A percentile compares a stretch with the other conserved stretches of the same genome.
phyloP scores from a whole-genome alignment of 805 yeast genomes.

The Metschnikowia kofuensis region DNA sequence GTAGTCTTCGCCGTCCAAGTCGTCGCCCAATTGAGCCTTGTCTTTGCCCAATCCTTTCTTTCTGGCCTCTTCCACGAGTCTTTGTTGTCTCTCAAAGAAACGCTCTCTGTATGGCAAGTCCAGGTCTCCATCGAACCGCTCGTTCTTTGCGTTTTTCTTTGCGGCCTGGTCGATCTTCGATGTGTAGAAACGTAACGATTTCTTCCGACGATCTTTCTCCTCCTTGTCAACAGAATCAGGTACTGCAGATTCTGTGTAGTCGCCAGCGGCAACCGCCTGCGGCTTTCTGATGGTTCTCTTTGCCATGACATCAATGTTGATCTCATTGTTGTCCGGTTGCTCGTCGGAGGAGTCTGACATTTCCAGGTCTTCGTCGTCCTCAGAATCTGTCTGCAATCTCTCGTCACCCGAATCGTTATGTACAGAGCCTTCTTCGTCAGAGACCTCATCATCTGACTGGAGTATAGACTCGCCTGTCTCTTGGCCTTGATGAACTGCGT shows the following conservation, averaged over 20 bases:
- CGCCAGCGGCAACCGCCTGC: slow-evolving; percentile 30
- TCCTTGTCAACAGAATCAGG: slow-evolving; percentile 82
- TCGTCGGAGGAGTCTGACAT: slow-evolving; percentile 20
- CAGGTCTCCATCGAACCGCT: slow-evolving; percentile 71
- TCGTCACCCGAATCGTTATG: slow-evolving; percentile 10
- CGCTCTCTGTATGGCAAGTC: slow-evolving; percentile 93
- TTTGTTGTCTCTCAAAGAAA: slow-evolving; percentile 82
- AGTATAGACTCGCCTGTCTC: neutral
- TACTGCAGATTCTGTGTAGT: slow-evolving; percentile 60
- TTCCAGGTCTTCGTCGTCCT: slow-evolving; percentile 12
- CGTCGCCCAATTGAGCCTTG: slow-evolving; percentile 53
- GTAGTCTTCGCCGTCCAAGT: slow-evolving; percentile 50
- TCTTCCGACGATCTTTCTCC: slow-evolving; percentile 78
- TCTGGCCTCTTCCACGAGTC: slow-evolving; percentile 84
- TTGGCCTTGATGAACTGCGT: neutral
- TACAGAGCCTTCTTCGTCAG: neutral
- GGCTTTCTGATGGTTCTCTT: slow-evolving; percentile 49
- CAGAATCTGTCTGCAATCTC: slow-evolving; percentile 7
- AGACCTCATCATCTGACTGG: neutral
- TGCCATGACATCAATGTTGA: slow-evolving; percentile 45
- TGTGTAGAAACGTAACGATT: slow-evolving; percentile 89
- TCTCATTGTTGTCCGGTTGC: slow-evolving; percentile 23
- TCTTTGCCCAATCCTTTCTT: slow-evolving; percentile 61
- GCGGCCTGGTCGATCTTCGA: slow-evolving; percentile 90
- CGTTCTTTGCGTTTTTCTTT: slow-evolving; percentile 48